Base-by-base conservation (phyloP, 495 filamentous ascomycete species). In the Trichoderma reesei region DNA sequence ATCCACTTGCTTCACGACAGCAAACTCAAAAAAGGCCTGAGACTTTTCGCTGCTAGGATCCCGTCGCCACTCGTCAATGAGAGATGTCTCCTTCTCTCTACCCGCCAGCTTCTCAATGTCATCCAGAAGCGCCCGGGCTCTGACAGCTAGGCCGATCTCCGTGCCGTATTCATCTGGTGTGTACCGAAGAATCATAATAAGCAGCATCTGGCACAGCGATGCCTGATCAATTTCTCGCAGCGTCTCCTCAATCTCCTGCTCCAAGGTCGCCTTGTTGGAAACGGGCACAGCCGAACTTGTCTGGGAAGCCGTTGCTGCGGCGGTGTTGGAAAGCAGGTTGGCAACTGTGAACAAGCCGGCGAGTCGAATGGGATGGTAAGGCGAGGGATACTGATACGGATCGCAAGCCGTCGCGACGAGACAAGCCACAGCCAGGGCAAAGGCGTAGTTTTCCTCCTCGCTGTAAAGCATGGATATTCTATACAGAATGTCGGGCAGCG, bases 131-230 rank as follows among this genome's bases (percentile, higher is more conserved):
- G 69, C 71, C 61, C 62, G 70, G 5, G 79, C 77, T 31, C 73
- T 54, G n/a, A 46, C 62, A 5, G 71, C 61, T 0, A 80, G 65
- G 0, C 69, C 67, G 77, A 76, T 78, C 11, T 74, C 69, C 26
- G 67, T 67, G 1, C 71, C 71, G 41, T 73, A 71, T 2, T 71
- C 72, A 8, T 69, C 61, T 1, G 69, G 68, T 7, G 65, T 71
- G 18, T 75, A 71, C 38, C 73, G 67, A 5, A 76, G 37, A 10
- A 73, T 67, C 10, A 79, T 66, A 3, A 69, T 68, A 26, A 80
- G 64, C 13, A 79, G 44, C 10, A 65, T 66, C 60, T 80, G 74
- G 67, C 75, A 76, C 48, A 81, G 68, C n/a, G 72, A 75, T 11
- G 72, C 69, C 38, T 76, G 76, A 39, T 80, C 76, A 13, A 68